These are phyloP conservation scores for Scenedesmus sp. DNA, from an alignment of 163 green algal species.

Conservation along the genomic window DNA sequence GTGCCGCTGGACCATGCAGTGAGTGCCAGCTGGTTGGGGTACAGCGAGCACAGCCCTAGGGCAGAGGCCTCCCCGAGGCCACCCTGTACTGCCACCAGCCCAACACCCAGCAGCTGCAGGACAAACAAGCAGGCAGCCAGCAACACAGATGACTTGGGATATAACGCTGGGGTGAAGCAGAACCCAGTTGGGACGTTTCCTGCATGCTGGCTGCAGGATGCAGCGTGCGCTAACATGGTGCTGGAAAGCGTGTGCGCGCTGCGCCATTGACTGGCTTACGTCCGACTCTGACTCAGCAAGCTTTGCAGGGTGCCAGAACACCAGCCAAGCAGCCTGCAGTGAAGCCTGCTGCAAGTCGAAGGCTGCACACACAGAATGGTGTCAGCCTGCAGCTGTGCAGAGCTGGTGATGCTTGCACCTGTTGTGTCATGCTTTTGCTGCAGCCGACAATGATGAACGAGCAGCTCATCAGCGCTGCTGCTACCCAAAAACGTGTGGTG, in stretches of 20 bases:
- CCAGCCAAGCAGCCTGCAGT: background rate
- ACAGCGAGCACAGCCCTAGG: conserved; percentile 61
- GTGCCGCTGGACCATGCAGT: conserved; percentile 79
- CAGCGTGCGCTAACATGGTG: background rate
- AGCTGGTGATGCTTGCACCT: background rate
- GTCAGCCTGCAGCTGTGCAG: background rate
- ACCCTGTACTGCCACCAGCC: conserved; percentile 68
- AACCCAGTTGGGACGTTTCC: too few relatives aligned
- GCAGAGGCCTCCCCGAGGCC: conserved; percentile 75
- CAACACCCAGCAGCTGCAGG: conserved; percentile 75
- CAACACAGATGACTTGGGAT: background rate
- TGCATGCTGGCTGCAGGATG: background rate
- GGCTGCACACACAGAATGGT: background rate
- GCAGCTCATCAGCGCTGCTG: conserved; percentile 63
- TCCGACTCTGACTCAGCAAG: background rate
- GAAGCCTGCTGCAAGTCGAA: background rate
- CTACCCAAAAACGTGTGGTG: conserved; percentile 38
- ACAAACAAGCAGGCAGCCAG: background rate
- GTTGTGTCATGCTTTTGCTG: conserved; percentile 3
- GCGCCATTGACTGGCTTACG: background rate
- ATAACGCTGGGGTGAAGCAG: too few relatives aligned
- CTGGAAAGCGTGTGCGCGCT: too few relatives aligned
- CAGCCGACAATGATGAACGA: conserved; percentile 67
- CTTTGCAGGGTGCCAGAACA: background rate
- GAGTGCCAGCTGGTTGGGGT: conserved; percentile 54